These are phyloP conservation scores for Macadamia integrifolia DNA, from an alignment of 164 flowering plant species.

Conservation along the genomic window DNA sequence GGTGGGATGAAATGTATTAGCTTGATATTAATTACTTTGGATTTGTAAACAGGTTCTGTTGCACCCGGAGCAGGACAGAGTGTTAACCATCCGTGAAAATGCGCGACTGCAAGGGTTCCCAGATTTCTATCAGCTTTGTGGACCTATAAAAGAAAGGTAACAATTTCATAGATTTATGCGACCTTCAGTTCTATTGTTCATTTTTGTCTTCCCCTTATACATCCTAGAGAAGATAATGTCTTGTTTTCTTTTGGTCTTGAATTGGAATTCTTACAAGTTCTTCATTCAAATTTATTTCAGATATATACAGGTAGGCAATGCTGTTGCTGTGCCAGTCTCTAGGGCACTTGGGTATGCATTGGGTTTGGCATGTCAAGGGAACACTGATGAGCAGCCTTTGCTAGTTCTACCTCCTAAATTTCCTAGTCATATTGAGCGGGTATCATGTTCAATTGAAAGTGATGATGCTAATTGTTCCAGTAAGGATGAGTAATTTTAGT, in stretches of 20 bases:
- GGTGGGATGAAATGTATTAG: conserved; percentile 68
- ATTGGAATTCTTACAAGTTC: too few species aligned
- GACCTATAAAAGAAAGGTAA: conserved; percentile 62
- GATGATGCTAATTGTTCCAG: too few species aligned
- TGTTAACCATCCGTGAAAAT: conserved; percentile 71
- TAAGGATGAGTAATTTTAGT: too few species aligned
- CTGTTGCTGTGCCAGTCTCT: conserved; percentile 78
- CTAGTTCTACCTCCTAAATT: conserved; percentile 25
- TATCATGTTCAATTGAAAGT: background rate
- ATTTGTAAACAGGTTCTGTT: conserved; percentile 33
- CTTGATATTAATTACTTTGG: background rate
- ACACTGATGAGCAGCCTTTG: conserved; percentile 17
- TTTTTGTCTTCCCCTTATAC: too few species aligned
- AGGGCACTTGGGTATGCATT: conserved; percentile 55
- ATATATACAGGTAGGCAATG: conserved; percentile 80
- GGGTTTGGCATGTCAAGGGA: conserved; percentile 33
- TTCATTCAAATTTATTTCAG: conserved; percentile 19
- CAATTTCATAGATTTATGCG: too few species aligned
- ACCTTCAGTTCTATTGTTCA: too few species aligned
- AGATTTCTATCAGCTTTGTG: conserved; percentile 53
- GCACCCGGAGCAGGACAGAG: conserved; percentile 85
- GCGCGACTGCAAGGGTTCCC: conserved; percentile 87
- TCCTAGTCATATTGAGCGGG: conserved; percentile 1
- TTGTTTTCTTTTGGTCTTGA: too few species aligned
- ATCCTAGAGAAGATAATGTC: too few species aligned